Percentiles rank a stretch among this genome's conserved stretches.
Conservation (phyloP, 176 grass and related monocot species). For the Carex pumila region DNA sequence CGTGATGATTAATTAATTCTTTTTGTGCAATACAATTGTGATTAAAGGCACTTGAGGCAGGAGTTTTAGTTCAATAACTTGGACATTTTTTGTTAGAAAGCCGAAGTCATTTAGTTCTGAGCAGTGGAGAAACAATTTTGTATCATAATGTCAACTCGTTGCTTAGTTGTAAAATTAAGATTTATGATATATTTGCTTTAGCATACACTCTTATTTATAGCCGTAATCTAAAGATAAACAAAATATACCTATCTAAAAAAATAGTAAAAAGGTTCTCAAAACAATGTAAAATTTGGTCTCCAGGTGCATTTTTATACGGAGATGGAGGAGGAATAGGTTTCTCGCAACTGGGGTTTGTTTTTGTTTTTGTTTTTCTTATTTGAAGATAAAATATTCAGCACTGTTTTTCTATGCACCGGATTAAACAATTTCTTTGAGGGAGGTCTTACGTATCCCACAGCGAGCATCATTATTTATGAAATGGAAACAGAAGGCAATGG, state of each 20-base stretch:
- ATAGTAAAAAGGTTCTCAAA: too few relatives aligned
- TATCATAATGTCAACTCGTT: conserved; percentile 4
- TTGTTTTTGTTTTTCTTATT: too few relatives aligned
- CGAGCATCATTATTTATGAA: too few relatives aligned
- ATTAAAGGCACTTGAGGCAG: background rate
- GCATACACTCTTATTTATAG: background rate
- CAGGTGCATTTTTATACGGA: too few relatives aligned
- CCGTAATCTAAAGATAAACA: background rate
- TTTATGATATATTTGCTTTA: background rate
- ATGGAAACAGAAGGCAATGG: too few relatives aligned
- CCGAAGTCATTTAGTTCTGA: background rate
- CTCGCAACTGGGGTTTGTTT: too few relatives aligned
- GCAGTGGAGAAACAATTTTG: conserved; percentile 8
- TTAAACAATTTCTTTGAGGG: too few relatives aligned
- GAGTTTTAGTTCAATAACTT: background rate
- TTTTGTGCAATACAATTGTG: background rate
- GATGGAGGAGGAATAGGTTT: too few relatives aligned
- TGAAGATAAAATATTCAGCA: too few relatives aligned
- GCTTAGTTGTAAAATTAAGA: background rate
- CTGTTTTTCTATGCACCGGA: too few relatives aligned
- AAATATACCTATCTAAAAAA: background rate
- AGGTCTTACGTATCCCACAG: too few relatives aligned
- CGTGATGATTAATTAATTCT: conserved; percentile 21
- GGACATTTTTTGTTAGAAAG: background rate
- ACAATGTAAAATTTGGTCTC: too few relatives aligned